Evolutionary conservation across 331 rosid genomes (phyloP).

Genomic region (Prunus yedoensis): DNA sequence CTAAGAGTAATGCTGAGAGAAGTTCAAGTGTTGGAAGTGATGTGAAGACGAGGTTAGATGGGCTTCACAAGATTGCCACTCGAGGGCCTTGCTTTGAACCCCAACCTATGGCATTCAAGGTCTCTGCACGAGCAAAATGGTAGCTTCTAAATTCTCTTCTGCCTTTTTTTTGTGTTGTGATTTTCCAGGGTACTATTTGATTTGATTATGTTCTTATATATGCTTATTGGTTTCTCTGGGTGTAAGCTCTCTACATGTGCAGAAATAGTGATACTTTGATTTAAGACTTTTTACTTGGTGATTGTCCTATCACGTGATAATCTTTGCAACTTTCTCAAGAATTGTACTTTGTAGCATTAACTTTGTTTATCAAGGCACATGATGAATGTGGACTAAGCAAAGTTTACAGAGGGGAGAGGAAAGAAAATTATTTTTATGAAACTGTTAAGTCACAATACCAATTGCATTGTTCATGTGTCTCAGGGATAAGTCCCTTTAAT

Average conservation of each 20-base stretch:
- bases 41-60: constrained; percentile 51
- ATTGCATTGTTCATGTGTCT: not conserved
- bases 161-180: not conserved
- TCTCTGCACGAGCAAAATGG: constrained; percentile 80
- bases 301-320: not conserved
- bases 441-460: not conserved
- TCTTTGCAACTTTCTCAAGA: not conserved
- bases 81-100: constrained; percentile 70
- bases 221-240: not conserved
- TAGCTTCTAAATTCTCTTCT: constrained; percentile 18
- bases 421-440: not conserved
- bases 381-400: too few species aligned
- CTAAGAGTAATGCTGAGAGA: constrained; percentile 25
- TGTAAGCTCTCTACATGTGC: not conserved
- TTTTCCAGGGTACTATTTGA: not conserved
- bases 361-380: not conserved
- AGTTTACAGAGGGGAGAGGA: not conserved
- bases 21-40: constrained; percentile 39
- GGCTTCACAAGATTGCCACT: constrained; percentile 65
- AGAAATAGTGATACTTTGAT: not conserved
- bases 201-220: too few species aligned
- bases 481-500: not conserved
- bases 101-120: constrained; percentile 60
- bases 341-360: not conserved
- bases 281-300: not conserved